phyloP scores from a whole-genome alignment of 331 rosid genomes.

The Dryas integrifolia region DNA sequence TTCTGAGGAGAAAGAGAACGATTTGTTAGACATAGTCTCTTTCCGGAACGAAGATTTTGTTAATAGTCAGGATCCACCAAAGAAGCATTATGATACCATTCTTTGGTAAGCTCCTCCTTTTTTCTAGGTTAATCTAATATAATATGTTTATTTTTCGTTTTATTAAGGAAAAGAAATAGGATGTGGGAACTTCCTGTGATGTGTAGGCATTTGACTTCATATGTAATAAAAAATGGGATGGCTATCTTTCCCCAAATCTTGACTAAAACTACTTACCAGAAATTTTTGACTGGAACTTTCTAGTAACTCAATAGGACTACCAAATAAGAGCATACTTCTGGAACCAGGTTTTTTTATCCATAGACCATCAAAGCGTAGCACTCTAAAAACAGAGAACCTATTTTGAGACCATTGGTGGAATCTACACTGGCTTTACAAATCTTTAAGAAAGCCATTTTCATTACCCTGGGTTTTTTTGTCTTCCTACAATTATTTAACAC shows the following conservation, averaged over 20 bases:
- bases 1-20: conserved; percentile 30
- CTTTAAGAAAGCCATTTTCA: not conserved
- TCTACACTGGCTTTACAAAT: not conserved
- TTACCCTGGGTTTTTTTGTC: not conserved
- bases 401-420: not conserved
- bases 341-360: not conserved
- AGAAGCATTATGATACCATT: conserved; percentile 71
- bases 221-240: not conserved
- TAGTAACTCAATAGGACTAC: not conserved
- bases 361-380: not conserved
- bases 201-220: not conserved
- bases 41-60: conserved; percentile 74
- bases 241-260: not conserved
- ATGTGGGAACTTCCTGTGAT: not conserved
- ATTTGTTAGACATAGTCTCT: conserved; percentile 56
- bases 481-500: not conserved
- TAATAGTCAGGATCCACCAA: conserved; percentile 40
- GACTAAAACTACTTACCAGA: not conserved
- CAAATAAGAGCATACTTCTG: conserved; percentile 1
- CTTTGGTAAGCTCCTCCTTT: conserved; percentile 55
- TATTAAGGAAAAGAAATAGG: not conserved
- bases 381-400: not conserved
- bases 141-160: not conserved
- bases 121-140: not conserved
- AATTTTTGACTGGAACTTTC: not conserved